Evolutionary conservation across 2,329 filamentous ascomycete species (phyloP), one percentile per base, ranked within the genome.

Genomic region (Aspergillus sp.): DNA sequence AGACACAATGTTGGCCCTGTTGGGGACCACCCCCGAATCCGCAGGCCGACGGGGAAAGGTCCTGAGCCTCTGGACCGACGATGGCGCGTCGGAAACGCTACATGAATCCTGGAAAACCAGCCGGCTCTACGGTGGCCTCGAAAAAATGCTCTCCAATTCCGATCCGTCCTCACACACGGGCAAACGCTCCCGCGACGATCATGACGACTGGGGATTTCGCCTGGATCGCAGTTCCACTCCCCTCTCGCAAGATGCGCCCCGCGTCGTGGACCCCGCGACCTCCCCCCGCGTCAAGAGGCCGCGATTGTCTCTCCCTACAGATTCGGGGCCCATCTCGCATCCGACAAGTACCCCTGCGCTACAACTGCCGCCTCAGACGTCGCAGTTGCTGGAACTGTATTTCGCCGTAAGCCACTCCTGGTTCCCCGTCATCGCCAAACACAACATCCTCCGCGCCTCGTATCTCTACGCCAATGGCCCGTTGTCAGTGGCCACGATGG

Each of bases 361-460:
- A 35, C 63, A 66, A 35, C 70, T 84, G 10, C 82, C 82, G 11
- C 59, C 70, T 22, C 74, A 79, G 49, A 74, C 79, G 8, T 80
- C 80, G 63, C 71, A 73, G 14, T 66, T 83, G 6, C 67, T 84
- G 33, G 80, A 84, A 59, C 71, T 78, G 10, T 84, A 83, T 58
- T 83, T 83, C 56, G 76, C 80, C 0, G 77, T 78, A 50, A 82
- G 79, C 0, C 80, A 84, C 57, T 76, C 76, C 22, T 85, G 82
- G 82, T 75, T 85, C 26, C 82, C 82, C 0, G 76, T 84, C n/a
- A 73, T 79, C 22, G 78, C 82, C 45, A 83, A 82, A 61, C 79
- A 83, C 56, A 77, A 79, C 51, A 73, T 83, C 8, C 67, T 83
- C 14, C 79, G 79, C 51, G 72, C 77, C 3, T 80, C 79, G n/a